Evolutionary conservation across 768 basidiomycete species (phyloP).

Genomic region (Trametes sanguinea): DNA sequence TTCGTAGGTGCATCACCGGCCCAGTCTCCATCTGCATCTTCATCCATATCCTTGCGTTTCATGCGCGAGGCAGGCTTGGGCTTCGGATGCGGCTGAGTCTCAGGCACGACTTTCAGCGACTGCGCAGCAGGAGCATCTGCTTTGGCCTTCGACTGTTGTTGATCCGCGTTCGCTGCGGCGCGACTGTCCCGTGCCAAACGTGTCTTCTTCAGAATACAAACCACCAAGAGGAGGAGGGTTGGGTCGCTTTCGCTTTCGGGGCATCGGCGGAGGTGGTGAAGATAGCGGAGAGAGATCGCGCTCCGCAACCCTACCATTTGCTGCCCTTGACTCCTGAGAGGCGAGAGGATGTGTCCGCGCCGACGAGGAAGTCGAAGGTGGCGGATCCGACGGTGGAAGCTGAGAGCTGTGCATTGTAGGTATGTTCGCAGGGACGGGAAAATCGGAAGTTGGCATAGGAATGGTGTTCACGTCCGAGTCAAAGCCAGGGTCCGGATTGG

Average conservation of each 20-base stretch:
- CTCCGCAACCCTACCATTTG: not conserved
- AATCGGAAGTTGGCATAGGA: slow-evolving; percentile 27
- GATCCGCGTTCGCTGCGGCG: not conserved
- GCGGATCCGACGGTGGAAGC: slow-evolving; percentile 32
- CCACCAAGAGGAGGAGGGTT: not conserved
- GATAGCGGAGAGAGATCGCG: slow-evolving; percentile 15
- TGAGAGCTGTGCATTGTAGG: slow-evolving; percentile 20
- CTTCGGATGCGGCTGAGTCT: slow-evolving; percentile 12
- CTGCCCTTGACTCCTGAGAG: slow-evolving; percentile 7
- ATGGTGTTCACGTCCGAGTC: slow-evolving; percentile 27
- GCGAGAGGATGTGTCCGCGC: not conserved
- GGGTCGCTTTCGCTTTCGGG: slow-evolving; percentile 24
- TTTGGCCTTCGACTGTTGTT: not conserved
- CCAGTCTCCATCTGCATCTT: slow-evolving; percentile 23
- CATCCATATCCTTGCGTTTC: slow-evolving; percentile 16
- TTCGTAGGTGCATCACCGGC: slow-evolving; percentile 15
- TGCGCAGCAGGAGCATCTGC: too few species aligned
- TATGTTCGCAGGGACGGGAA: not conserved
- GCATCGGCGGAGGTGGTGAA: slow-evolving; percentile 18
- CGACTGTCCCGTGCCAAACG: not conserved
- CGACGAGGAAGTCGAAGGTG: slow-evolving; percentile 18
- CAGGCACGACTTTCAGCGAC: slow-evolving; percentile 17
- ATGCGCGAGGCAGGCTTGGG: slow-evolving; percentile 4
- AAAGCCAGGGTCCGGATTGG: slow-evolving; percentile 11
- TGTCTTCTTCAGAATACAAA: not conserved